phyloP scores from a whole-genome alignment of 495 filamentous ascomycete species.

The Xylona heveae region DNA sequence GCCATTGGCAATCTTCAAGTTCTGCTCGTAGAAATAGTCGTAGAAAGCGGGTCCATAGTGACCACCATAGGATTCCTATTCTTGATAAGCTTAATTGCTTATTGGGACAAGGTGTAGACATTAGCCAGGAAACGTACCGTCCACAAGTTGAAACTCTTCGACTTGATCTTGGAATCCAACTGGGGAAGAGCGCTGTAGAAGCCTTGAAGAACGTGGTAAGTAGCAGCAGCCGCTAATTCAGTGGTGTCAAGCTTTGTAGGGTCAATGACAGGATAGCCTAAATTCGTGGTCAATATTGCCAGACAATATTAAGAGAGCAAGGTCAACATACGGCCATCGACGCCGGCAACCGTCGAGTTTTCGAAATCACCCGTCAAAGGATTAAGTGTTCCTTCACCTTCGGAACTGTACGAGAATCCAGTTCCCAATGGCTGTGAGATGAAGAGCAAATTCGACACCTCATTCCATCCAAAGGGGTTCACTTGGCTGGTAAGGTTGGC shows the following conservation, averaged over 20 bases:
- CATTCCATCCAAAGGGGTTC: slow-evolving; percentile 48
- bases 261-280: too few relatives aligned
- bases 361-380: slow-evolving; percentile 22
- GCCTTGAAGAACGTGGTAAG: slow-evolving; percentile 23
- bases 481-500: slow-evolving; percentile 26
- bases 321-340: slow-evolving; percentile 27
- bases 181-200: slow-evolving; percentile 16
- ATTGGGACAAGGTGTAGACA: too few relatives aligned
- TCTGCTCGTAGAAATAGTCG: slow-evolving; percentile 38
- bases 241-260: slow-evolving; percentile 24
- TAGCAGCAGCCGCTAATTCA: slow-evolving; percentile 23
- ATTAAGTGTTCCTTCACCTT: slow-evolving; percentile 21
- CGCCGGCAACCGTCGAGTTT: slow-evolving; percentile 18
- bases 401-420: slow-evolving; percentile 33
- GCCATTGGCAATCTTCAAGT: slow-evolving; percentile 25
- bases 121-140: slow-evolving; percentile 21
- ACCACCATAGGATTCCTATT: too few relatives aligned
- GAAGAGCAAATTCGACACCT: slow-evolving; percentile 54
- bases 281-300: too few relatives aligned
- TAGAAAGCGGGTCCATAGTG: too few relatives aligned
- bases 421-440: slow-evolving; percentile 46
- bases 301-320: too few relatives aligned
- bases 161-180: slow-evolving; percentile 17
- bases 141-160: slow-evolving; percentile 37
- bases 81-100: too few relatives aligned